Percentiles rank a stretch among this genome's conserved stretches.
These are phyloP conservation scores for Umbelopsis vinacea DNA, from an alignment of 192 early-diverging fungal species.

Conservation along the genomic window DNA sequence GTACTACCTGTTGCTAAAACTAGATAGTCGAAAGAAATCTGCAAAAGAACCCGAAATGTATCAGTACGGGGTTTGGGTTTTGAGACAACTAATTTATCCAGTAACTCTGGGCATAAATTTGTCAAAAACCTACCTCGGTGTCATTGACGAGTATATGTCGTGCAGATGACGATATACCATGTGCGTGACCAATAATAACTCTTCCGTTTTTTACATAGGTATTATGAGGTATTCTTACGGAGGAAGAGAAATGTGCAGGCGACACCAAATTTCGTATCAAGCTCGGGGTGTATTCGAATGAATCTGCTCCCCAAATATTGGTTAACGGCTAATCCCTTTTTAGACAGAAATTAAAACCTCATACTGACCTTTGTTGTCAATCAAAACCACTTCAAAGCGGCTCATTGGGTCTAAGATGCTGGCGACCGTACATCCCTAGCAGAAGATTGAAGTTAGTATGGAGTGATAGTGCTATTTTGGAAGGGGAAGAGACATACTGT, in stretches of 20 bases:
- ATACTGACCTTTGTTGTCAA: slow-evolving; percentile 42
- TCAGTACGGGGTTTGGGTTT: not conserved
- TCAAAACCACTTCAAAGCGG: slow-evolving; percentile 41
- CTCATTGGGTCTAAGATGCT: slow-evolving; percentile 44
- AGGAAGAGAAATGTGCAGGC: slow-evolving; percentile 29
- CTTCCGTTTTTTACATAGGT: slow-evolving; percentile 43
- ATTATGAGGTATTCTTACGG: slow-evolving; percentile 38
- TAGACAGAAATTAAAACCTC: not conserved
- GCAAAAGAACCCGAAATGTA: not conserved
- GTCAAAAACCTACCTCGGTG: slow-evolving; percentile 27
- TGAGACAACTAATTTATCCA: not conserved
- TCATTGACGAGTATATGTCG: slow-evolving; percentile 29
- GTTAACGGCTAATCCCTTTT: not conserved
- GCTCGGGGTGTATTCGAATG: slow-evolving; percentile 45
- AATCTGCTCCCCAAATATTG: slow-evolving; percentile 25
- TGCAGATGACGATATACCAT: slow-evolving; percentile 25
- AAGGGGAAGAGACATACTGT: slow-evolving; percentile 29
- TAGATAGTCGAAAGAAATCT: slow-evolving; percentile 44
- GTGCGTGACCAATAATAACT: slow-evolving; percentile 40
- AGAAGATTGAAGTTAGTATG: not conserved
- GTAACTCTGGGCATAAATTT: not conserved
- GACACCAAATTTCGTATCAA: slow-evolving; percentile 35
- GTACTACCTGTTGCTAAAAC: slow-evolving; percentile 42
- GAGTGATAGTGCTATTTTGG: not conserved
- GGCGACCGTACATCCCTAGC: slow-evolving; percentile 44